Conservation (phyloP, 768 basidiomycete genomes). For the Russula earlei region DNA sequence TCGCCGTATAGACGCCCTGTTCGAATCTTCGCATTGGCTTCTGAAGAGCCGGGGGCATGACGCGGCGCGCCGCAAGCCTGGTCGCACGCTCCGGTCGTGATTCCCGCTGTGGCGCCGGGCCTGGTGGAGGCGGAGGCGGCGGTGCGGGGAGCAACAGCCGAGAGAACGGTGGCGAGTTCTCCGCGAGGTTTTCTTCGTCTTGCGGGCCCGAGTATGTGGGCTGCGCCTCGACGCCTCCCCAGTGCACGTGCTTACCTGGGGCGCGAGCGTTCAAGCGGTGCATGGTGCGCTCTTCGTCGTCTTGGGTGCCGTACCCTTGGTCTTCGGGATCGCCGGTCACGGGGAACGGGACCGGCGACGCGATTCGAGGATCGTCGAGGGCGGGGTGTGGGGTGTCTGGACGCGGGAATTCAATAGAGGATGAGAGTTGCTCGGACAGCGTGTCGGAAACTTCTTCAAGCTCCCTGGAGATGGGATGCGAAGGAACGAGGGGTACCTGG, state of each 20-base stretch:
- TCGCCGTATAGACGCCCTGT: constrained; percentile 15
- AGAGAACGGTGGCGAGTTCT: constrained; percentile 12
- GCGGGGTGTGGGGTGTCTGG: constrained; percentile 8
- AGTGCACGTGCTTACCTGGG: constrained; percentile 12
- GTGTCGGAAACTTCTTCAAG: constrained; percentile 8
- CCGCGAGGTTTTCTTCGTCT: constrained; percentile 6
- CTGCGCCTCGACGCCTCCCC: constrained; percentile 14
- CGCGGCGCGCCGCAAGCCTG: constrained; percentile 7
- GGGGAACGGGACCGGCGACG: constrained; percentile 11
- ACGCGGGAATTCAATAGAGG: constrained; percentile 9
- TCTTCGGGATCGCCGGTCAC: constrained; percentile 10
- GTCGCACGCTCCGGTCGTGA: constrained; percentile 8
- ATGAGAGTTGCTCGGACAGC: constrained; percentile 12
- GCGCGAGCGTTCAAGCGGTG: background rate
- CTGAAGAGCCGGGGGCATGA: background rate
- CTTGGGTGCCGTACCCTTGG: constrained; percentile 18
- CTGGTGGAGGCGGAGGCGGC: no score
- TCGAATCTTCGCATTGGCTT: constrained; percentile 8
- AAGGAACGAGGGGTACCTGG: background rate
- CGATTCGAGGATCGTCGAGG: background rate
- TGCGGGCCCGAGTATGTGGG: background rate
- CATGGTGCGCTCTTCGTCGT: constrained; percentile 12
- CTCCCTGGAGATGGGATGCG: background rate
- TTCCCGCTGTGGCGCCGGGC: background rate
- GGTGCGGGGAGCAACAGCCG: constrained; percentile 11